These are phyloP conservation scores for Dictyostelium gargantuum DNA, from an alignment of 208 protist species.

Conservation along the genomic window DNA sequence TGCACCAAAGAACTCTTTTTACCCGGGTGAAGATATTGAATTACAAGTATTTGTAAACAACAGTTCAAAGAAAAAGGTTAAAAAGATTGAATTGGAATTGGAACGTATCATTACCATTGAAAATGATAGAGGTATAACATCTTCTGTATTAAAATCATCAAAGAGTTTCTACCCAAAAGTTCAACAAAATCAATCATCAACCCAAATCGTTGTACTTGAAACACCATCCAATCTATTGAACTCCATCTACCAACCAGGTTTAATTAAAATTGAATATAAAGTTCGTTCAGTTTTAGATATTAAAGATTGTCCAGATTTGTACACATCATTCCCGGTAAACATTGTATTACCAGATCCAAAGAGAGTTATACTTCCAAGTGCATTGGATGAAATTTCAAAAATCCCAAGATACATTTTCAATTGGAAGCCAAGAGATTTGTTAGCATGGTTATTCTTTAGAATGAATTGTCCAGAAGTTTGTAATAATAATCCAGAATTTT, in stretches of 20 bases:
- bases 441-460: neutral
- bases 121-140: neutral
- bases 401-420: conserved; percentile 7
- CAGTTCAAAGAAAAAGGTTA: conserved; percentile 31
- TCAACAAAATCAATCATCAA: neutral
- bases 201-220: conserved; percentile 2
- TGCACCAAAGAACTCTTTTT: neutral
- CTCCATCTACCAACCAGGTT: neutral
- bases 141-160: neutral
- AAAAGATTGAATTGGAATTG: neutral
- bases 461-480: neutral
- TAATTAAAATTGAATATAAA: neutral
- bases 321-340: neutral
- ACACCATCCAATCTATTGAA: neutral
- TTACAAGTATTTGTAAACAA: neutral
- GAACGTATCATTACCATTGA: neutral
- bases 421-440: neutral
- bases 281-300: neutral
- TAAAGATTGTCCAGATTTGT: neutral
- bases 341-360: conserved; percentile 19
- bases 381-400: neutral
- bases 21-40: conserved; percentile 39
- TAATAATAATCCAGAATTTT: neutral
- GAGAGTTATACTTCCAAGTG: neutral
- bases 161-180: conserved; percentile 2